Evolutionary conservation across 441 rosid genomes (phyloP).

Genomic region (Raphanus hybrid): DNA sequence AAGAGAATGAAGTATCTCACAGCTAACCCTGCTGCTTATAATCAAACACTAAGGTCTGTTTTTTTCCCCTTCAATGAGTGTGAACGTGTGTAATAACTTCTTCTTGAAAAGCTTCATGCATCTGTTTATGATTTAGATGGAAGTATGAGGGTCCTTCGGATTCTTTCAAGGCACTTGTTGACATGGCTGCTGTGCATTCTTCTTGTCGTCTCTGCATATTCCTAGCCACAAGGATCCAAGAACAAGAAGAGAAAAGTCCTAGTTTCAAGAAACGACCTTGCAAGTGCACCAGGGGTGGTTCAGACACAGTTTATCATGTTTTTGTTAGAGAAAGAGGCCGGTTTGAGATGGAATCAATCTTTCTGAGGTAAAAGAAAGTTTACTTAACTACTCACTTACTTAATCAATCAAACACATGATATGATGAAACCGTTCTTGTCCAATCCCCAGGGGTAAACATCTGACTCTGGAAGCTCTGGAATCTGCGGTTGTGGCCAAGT

Average conservation of each 20-base stretch:
- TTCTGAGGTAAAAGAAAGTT: constrained; percentile 60
- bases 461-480: constrained; percentile 62
- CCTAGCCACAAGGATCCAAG: constrained; percentile 67
- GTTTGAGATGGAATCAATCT: constrained; percentile 74
- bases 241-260: constrained; percentile 65
- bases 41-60: constrained; percentile 65
- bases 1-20: constrained; percentile 76
- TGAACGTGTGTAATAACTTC: background rate
- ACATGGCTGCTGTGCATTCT: constrained; percentile 92
- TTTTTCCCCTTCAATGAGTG: too few species aligned
- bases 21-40: constrained; percentile 70
- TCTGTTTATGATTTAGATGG: constrained; percentile 60
- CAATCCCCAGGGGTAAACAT: constrained; percentile 50
- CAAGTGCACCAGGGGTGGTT: constrained; percentile 67
- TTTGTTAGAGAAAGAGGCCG: constrained; percentile 84
- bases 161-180: constrained; percentile 88
- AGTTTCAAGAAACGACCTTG: constrained; percentile 72
- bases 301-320: constrained; percentile 70
- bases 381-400: background rate
- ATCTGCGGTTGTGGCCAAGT: constrained; percentile 63
- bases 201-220: constrained; percentile 93
- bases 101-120: constrained; percentile 1
- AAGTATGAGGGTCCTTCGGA: constrained; percentile 84
- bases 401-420: background rate
- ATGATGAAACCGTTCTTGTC: background rate